These are phyloP conservation scores for Leishmania braziliensis DNA, from an alignment of 208 protist species.

Conservation along the genomic window DNA sequence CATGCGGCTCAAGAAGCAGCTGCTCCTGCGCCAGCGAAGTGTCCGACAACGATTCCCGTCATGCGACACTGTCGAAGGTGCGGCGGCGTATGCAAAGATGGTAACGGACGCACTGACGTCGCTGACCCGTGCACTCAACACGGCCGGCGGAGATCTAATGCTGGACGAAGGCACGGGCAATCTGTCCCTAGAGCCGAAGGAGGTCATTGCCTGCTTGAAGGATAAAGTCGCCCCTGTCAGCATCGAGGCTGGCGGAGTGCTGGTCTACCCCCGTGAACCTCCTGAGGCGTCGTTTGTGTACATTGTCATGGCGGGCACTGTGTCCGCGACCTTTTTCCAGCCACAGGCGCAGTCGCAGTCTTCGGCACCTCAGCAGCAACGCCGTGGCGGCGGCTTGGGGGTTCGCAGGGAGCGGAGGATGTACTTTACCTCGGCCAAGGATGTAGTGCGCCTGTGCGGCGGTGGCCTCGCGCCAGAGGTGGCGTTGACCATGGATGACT, in stretches of 20 bases:
- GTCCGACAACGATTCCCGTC: slow-evolving; percentile 37
- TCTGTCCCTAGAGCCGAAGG: slow-evolving; percentile 56
- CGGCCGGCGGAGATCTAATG: slow-evolving; percentile 48
- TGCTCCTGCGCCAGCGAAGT: slow-evolving; percentile 41
- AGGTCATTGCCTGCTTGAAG: slow-evolving; percentile 43
- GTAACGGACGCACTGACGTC: slow-evolving; percentile 40
- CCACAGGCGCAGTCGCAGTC: slow-evolving; percentile 28
- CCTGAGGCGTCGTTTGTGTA: slow-evolving; percentile 80
- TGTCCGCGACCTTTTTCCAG: slow-evolving; percentile 70
- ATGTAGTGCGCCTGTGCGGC: slow-evolving; percentile 63
- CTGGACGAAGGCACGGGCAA: slow-evolving; percentile 31
- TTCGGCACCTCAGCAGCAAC: slow-evolving; percentile 7
- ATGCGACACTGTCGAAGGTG: slow-evolving; percentile 6
- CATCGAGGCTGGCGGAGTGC: slow-evolving; percentile 59
- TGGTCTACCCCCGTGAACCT: slow-evolving; percentile 70
- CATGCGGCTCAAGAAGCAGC: slow-evolving; percentile 54
- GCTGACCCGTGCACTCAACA: slow-evolving; percentile 55
- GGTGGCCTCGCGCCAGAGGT: slow-evolving; percentile 25
- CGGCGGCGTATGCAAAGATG: slow-evolving; percentile 37
- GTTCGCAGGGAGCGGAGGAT: slow-evolving; percentile 42
- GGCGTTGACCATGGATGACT: slow-evolving; percentile 9
- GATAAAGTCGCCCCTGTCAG: slow-evolving; percentile 60
- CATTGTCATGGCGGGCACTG: slow-evolving; percentile 65
- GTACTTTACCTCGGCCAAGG: slow-evolving; percentile 75
- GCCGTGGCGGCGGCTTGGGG: slow-evolving; percentile 7